Base-by-base conservation (phyloP, 2,329 filamentous ascomycete species). In the Colletotrichum melonis region DNA sequence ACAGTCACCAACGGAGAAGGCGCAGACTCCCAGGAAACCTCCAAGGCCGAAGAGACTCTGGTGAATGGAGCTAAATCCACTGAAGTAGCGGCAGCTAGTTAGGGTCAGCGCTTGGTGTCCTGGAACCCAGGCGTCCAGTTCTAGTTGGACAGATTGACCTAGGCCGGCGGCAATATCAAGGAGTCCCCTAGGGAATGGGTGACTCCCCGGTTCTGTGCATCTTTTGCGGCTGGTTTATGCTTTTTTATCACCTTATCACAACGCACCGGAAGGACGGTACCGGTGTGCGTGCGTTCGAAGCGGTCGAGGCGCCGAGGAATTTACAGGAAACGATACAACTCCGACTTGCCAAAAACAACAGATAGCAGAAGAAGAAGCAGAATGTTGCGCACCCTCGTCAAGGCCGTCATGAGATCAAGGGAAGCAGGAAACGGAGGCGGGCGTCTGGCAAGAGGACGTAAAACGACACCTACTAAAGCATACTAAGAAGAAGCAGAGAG, bases 11-110 rank as follows among this genome's bases (percentile, higher is more conserved):
- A 73, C 11, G 71, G 67, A 19, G 77, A 76, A 52, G 78, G 76
- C 7, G 78, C 80, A 22, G 77, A 72, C 24, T 78, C 77, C 14
- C 72, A 75, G 42, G 78, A 75, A 24, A 22, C 26, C 32, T 54
- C 65, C 8, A 64, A 22, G 19, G 49, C 30, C 11, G 60, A 69
- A 46, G 58, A 58, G 30, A 49, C 42, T 24, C 11, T 70, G n/a
- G 66, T n/a, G 16, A 73, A 73, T n/a, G 70, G 66, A 52, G 46
- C 66, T 6, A 42, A 24, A 35, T 63, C 69, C n/a, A 52, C 59
- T 3, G 65, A 72, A 35, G 52, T 72, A 16, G 58, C 35, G 28
- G 69, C 58, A 54, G 65, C 49, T 22, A 52, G 65, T 30, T 69
- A 73, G 67, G 30, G 38, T 38, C 62, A 19, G 46, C 11, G 42